phyloP scores from a whole-genome alignment of 345 rosid species.

The Murraya paniculata region DNA sequence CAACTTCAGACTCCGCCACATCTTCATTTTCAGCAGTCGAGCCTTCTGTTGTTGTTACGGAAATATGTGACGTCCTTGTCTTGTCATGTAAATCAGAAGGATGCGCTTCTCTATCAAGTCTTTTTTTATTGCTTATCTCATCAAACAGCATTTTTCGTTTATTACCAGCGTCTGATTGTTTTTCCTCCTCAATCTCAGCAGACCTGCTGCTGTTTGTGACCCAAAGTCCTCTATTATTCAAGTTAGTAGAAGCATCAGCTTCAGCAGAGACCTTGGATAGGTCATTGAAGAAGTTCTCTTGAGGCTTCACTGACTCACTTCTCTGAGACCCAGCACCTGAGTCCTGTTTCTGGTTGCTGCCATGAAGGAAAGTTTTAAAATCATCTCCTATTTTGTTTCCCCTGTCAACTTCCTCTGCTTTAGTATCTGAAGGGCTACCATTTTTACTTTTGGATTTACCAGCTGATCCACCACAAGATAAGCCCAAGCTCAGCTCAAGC shows the following conservation, averaged over 20 bases:
- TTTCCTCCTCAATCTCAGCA: conserved; percentile 57
- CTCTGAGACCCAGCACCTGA: conserved; percentile 57
- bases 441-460: conserved; percentile 65
- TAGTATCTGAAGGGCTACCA: conserved; percentile 47
- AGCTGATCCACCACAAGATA: conserved; percentile 81
- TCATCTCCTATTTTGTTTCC: conserved; percentile 68
- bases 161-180: conserved; percentile 42
- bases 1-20: conserved; percentile 93
- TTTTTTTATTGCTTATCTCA: conserved; percentile 55
- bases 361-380: conserved; percentile 71
- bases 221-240: conserved; percentile 53
- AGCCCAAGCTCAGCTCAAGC: conserved; percentile 94
- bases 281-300: conserved; percentile 78
- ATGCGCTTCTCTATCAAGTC: conserved; percentile 53
- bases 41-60: conserved; percentile 77
- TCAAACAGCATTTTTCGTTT: conserved; percentile 67
- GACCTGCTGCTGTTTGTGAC: conserved; percentile 35
- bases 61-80: conserved; percentile 63
- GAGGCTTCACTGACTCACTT: conserved; percentile 60
- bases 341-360: conserved; percentile 52
- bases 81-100: conserved; percentile 53
- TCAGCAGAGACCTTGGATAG: conserved; percentile 57
- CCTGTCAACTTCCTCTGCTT: conserved; percentile 62
- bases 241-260: conserved; percentile 52
- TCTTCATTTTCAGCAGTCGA: conserved; percentile 93